Percentiles rank a stretch among this genome's conserved stretches.
phyloP scores from a whole-genome alignment of 768 basidiomycete genomes.

The Tremella yokohamensis region DNA sequence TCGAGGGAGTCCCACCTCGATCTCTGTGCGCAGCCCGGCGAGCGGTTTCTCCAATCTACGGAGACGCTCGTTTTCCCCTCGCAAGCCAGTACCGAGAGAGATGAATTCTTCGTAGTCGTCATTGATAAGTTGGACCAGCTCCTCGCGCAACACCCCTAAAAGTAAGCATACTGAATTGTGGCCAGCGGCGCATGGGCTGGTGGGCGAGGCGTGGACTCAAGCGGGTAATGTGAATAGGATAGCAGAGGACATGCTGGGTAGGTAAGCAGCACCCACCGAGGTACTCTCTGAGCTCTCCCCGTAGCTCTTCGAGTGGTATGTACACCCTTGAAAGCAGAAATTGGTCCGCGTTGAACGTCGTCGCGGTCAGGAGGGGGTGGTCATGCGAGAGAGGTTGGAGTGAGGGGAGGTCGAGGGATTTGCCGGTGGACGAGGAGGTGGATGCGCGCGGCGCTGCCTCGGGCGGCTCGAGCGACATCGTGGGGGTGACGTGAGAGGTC shows the following conservation, averaged over 20 bases:
- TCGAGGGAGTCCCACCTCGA: constrained; percentile 59
- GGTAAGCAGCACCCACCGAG: constrained; percentile 53
- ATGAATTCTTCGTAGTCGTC: constrained; percentile 98
- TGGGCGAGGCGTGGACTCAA: too few species aligned
- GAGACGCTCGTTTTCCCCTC: constrained; percentile 74
- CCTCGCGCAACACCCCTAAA: constrained; percentile 67
- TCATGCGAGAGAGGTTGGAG: constrained; percentile 69
- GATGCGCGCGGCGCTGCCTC: too few species aligned
- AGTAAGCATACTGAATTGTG: too few species aligned
- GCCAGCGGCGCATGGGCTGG: too few species aligned
- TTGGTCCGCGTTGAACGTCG: constrained; percentile 74
- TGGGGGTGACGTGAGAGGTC: too few species aligned
- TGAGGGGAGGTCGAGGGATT: constrained; percentile 49
- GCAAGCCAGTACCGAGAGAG: constrained; percentile 84
- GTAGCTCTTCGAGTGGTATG: constrained; percentile 79
- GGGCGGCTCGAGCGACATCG: too few species aligned
- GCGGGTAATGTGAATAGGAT: not conserved
- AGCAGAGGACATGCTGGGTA: not conserved
- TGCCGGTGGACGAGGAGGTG: not conserved
- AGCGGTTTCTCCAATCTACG: constrained; percentile 68
- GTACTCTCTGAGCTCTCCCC: constrained; percentile 81
- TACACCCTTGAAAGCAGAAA: constrained; percentile 84
- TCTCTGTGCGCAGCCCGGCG: constrained; percentile 60
- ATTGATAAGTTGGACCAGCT: constrained; percentile 91
- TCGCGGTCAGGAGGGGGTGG: constrained; percentile 67